Evolutionary conservation across 2,329 filamentous ascomycete species (phyloP).

Genomic region (Claviceps humidiphila): DNA sequence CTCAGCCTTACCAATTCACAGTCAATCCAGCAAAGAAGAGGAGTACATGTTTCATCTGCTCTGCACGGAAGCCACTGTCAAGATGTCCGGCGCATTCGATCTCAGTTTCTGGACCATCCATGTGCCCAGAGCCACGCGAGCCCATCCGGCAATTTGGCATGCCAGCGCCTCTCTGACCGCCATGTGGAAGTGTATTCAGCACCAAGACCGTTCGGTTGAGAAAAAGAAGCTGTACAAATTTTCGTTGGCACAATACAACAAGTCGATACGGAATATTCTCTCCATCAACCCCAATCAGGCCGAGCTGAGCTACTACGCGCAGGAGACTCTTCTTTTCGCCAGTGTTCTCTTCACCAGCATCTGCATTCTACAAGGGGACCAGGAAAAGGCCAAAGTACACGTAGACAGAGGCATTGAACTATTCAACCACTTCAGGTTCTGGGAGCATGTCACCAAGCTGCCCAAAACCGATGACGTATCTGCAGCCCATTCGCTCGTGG

Average conservation of each 20-base stretch:
- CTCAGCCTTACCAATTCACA: background rate
- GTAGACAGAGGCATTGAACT: slow-evolving; percentile 5
- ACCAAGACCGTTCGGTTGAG: slow-evolving; percentile 11
- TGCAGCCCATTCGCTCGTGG: slow-evolving; percentile 4
- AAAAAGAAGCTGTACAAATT: slow-evolving; percentile 9
- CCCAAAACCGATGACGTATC: background rate
- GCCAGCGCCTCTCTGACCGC: slow-evolving; percentile 2
- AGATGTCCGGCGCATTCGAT: slow-evolving; percentile 3
- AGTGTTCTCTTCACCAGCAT: slow-evolving; percentile 7
- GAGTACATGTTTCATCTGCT: slow-evolving; percentile 7
- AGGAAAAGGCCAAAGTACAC: slow-evolving; percentile 6
- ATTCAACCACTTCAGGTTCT: slow-evolving; percentile 7
- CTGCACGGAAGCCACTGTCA: slow-evolving; percentile 3
- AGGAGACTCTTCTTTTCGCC: slow-evolving; percentile 8
- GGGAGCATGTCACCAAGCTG: slow-evolving; percentile 2
- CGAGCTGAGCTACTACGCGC: slow-evolving; percentile 1
- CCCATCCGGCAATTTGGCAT: slow-evolving; percentile 6
- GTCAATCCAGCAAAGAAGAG: slow-evolving; percentile 2
- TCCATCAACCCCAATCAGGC: slow-evolving; percentile 1
- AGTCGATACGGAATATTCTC: slow-evolving; percentile 6
- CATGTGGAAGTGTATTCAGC: slow-evolving; percentile 12
- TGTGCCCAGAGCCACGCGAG: slow-evolving; percentile 1
- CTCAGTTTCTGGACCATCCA: slow-evolving; percentile 5
- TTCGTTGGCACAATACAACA: slow-evolving; percentile 7
- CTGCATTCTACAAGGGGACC: slow-evolving; percentile 7